Evolutionary conservation across 2,329 filamentous ascomycete genomes (phyloP), one percentile per base, ranked within the genome.

Genomic region (Paramyrothecium sp.): DNA sequence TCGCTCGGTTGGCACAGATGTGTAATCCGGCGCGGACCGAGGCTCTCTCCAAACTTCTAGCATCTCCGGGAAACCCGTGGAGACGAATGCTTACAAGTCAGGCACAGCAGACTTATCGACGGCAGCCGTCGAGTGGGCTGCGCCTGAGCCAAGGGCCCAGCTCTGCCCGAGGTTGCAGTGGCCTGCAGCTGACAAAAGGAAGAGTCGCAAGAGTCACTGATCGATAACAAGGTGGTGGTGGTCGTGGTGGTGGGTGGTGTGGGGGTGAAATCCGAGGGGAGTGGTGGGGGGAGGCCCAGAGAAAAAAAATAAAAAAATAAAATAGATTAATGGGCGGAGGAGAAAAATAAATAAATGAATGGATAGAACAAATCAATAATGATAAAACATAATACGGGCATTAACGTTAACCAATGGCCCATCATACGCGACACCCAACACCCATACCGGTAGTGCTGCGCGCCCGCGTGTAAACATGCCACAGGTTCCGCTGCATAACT

Each of bases 231-330:
- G 41, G 5, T 46, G 41, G 13, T 46, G 41, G 17, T 46, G 41
- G n/a, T n/a, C 16, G 44, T n/a, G 19, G 20, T 16, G 47, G 47
- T 49, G 47, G 47, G 19, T 49, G 47, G 44, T 10, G 16, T 21
- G 22, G 47, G 20, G 47, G 47, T 13, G 12, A 13, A 21, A 21
- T 8, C 44, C 16, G 19, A 17, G 19, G 10, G n/a, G 20, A 21
- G n/a, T 8, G n/a, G n/a, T 17, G 16, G 44, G 44, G 44, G 19
- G 10, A n/a, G 10, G n/a, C 34, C 20, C 49, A 47, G 46, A 47
- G 19, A 12, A 44, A 47, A 56, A 58, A 51, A 60, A 60, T 50
- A 58, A 19, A 51, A 20, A 48, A 52, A 56, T 50, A 56, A 23
- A 46, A 49, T 54, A 44, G 47, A 49, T 11, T n/a, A n/a, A n/a